Evolutionary conservation across 1,139 yeast species (phyloP).

Genomic region (Yamadazyma oceani): DNA sequence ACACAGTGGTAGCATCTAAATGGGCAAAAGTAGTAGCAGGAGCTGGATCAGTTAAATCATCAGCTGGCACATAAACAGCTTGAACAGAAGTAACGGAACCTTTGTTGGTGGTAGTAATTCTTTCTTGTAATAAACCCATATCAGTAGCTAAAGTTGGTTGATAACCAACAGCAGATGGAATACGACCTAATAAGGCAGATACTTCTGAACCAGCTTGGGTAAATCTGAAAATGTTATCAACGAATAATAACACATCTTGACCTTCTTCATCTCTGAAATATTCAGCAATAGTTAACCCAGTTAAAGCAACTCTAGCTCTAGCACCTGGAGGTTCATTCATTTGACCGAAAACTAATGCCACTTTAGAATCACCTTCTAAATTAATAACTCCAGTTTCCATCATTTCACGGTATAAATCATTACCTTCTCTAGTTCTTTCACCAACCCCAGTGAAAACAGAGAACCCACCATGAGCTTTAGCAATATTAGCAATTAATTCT

Average conservation of each 20-base stretch:
- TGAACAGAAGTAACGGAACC: conserved; percentile 99
- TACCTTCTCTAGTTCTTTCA: conserved; percentile 99
- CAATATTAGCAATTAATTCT: conserved; percentile 99
- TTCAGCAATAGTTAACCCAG: conserved; percentile 99
- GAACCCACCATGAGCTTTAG: conserved; percentile 99
- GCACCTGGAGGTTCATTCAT: conserved; percentile 99
- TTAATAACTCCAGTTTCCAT: conserved; percentile 99
- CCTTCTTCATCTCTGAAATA: conserved; percentile 99
- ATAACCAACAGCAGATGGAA: conserved; percentile 99
- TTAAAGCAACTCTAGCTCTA: conserved; percentile 99
- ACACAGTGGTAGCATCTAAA: conserved; percentile 99
- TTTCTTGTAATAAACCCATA: conserved; percentile 99
- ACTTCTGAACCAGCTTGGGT: conserved; percentile 99
- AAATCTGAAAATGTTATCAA: conserved; percentile 99
- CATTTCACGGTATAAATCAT: conserved; percentile 99
- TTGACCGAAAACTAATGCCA: conserved; percentile 99
- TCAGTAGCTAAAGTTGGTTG: conserved; percentile 99
- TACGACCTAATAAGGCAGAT: conserved; percentile 99
- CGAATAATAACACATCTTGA: conserved; percentile 99
- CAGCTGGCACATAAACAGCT: conserved; percentile 99
- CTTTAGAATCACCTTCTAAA: conserved; percentile 99
- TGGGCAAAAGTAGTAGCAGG: conserved; percentile 99
- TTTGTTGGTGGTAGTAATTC: conserved; percentile 99
- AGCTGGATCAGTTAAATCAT: conserved; percentile 99
- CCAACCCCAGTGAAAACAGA: conserved; percentile 99